Evolutionary conservation across 345 rosid genomes (phyloP).

Genomic region (Abelmoschus esculentus): DNA sequence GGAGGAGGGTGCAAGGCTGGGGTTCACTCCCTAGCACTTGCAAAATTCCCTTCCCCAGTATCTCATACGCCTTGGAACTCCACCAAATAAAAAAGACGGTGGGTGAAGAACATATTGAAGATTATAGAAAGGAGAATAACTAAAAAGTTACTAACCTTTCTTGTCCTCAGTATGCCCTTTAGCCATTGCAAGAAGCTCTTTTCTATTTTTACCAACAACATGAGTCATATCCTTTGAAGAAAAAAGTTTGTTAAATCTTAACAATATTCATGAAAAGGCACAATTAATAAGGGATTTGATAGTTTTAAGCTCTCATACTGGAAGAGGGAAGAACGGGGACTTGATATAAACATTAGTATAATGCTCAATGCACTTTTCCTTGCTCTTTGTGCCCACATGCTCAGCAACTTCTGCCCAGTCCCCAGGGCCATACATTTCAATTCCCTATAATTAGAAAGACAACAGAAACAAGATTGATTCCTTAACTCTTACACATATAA

Average conservation of each 20-base stretch:
- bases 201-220: slow-evolving; percentile 82
- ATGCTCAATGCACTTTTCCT: slow-evolving; percentile 83
- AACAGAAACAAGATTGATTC: slow-evolving; percentile 1
- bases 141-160: slow-evolving; percentile 46
- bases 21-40: no score
- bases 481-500: not conserved
- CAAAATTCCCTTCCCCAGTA: no score
- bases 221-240: slow-evolving; percentile 79
- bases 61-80: no score
- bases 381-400: slow-evolving; percentile 96
- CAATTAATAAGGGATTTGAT: not conserved
- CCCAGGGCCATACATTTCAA: slow-evolving; percentile 95
- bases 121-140: not conserved
- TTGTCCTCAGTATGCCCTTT: slow-evolving; percentile 76
- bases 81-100: no score
- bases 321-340: slow-evolving; percentile 86
- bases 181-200: slow-evolving; percentile 98
- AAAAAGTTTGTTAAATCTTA: not conserved
- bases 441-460: slow-evolving; percentile 48
- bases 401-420: slow-evolving; percentile 95
- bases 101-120: not conserved
- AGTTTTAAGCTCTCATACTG: slow-evolving; percentile 39
- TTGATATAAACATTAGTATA: slow-evolving; percentile 61
- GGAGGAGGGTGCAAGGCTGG: no score
- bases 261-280: not conserved